Base-by-base conservation (phyloP, 2,329 filamentous ascomycete species). In the Apiospora sp. region DNA sequence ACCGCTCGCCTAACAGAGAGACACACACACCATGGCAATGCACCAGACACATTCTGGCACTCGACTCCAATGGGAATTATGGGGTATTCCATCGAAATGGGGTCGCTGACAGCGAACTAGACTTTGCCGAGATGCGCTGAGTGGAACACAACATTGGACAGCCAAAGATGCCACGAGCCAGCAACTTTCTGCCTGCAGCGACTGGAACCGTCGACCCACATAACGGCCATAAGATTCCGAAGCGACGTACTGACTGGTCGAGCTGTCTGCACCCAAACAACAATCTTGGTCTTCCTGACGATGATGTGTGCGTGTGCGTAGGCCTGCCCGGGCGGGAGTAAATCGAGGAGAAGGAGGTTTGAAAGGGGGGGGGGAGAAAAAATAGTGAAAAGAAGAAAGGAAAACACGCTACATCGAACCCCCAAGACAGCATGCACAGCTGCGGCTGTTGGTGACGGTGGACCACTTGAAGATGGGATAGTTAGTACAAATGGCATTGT, bases 81-180 rank as follows among this genome's bases (percentile, higher is more conserved):
- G 54, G 54, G 54, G 30, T 64, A 19, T 19, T 64, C 54, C 37
- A n/a, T 37, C 54, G 30, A 64, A 64, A 64, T 30, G 30, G 54
- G 54, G 54, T 41, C 54, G 16, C 54, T 64, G 54, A 64, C 54
- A 64, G 30, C 54, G 54, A 64, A 64, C 54, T 64, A 64, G 54
- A 64, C 54, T 64, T 64, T 64, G 54, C 54, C 54, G 54, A 64
- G 54, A 64, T 64, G 54, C 54, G 30, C 54, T 64, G 54, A 64
- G 54, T 64, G 54, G 54, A 37, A 64, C 54, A 64, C 30, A 22
- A 64, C 30, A 64, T 34, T 13, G 54, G 37, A 30, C 30, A 64
- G 54, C 54, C 54, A 64, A 64, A 64, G 54, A 64, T 37, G 54
- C 54, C 54, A 64, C 54, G 54, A 64, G 54, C 54, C 54, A 37